These are phyloP conservation scores for Alternaria alternata DNA, from an alignment of 2,329 filamentous ascomycete genomes.

Conservation along the genomic window DNA sequence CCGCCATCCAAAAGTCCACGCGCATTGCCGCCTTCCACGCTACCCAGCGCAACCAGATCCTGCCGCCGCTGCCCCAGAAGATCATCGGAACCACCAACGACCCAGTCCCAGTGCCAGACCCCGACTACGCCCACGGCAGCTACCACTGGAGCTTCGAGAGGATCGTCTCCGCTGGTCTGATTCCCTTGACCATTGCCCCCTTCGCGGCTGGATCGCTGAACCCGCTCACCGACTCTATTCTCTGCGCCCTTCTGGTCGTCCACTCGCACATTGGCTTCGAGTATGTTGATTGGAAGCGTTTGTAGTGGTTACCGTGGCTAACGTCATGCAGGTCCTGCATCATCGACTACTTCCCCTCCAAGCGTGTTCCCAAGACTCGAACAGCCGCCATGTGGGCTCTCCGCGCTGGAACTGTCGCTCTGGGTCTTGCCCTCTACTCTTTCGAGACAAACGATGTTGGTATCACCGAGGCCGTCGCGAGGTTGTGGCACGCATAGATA, in stretches of 20 bases:
- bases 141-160: slow-evolving; percentile 99
- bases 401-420: slow-evolving; percentile 78
- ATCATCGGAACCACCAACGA: slow-evolving; percentile 87
- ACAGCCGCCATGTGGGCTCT: slow-evolving; percentile 79
- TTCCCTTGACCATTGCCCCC: slow-evolving; percentile 87
- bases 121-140: slow-evolving; percentile 83
- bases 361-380: slow-evolving; percentile 72
- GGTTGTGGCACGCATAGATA: slow-evolving; percentile 81
- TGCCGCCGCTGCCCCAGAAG: slow-evolving; percentile 87
- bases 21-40: slow-evolving; percentile 86
- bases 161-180: slow-evolving; percentile 77
- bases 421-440: slow-evolving; percentile 91
- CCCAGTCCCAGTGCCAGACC: slow-evolving; percentile 74
- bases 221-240: slow-evolving; percentile 83
- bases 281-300: slow-evolving; percentile 54
- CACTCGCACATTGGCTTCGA: slow-evolving; percentile 98
- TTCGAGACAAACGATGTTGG: slow-evolving; percentile 99
- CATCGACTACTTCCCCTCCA: slow-evolving; percentile 86
- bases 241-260: slow-evolving; percentile 83
- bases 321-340: slow-evolving; percentile 68
- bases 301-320: slow-evolving; percentile 16
- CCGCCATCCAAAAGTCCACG: slow-evolving; percentile 51
- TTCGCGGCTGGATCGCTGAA: slow-evolving; percentile 93
- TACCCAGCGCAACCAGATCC: slow-evolving; percentile 75
- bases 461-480: slow-evolving; percentile 85